Conservation (phyloP, 169 alveolate genomes). For the Plasmodium adleri region DNA sequence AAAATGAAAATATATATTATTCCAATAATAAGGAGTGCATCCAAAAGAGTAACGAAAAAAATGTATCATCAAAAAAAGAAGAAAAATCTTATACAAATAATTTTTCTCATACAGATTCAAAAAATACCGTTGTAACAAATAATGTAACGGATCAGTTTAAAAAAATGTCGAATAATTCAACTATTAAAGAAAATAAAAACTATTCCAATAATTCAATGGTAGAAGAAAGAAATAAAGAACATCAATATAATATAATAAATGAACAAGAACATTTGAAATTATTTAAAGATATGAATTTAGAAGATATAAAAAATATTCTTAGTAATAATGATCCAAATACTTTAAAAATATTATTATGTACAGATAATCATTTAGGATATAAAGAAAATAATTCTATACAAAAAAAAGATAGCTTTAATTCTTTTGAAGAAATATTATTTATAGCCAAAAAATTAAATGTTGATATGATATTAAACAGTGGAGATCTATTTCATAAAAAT, state of each 20-base stretch:
- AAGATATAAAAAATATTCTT: slow-evolving; percentile 3
- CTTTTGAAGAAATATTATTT: slow-evolving; percentile 95
- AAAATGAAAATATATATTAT: no score
- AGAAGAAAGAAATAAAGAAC: slow-evolving; percentile 1
- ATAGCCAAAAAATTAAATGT: slow-evolving; percentile 90
- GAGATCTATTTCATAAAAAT: slow-evolving; percentile 96
- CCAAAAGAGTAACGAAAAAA: no score
- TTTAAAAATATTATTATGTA: slow-evolving; percentile 92
- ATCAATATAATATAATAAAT: slow-evolving; percentile 8
- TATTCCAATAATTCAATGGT: no score
- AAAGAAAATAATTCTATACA: slow-evolving; percentile 92
- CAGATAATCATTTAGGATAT: slow-evolving; percentile 97
- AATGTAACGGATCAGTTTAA: no score
- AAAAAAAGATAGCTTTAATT: slow-evolving; percentile 92
- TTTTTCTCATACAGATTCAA: no score
- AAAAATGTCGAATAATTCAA: neutral
- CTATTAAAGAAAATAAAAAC: neutral
- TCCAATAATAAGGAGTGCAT: no score
- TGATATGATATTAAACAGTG: slow-evolving; percentile 94
- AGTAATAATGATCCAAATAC: slow-evolving; percentile 74
- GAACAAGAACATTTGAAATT: neutral
- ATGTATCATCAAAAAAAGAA: no score
- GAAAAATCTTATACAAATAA: no score
- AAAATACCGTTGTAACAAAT: no score
- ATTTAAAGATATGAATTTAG: neutral